Percentiles rank a stretch among this genome's conserved stretches.
These are phyloP conservation scores for Niebla homalea DNA, from an alignment of 495 filamentous ascomycete species.

Conservation along the genomic window DNA sequence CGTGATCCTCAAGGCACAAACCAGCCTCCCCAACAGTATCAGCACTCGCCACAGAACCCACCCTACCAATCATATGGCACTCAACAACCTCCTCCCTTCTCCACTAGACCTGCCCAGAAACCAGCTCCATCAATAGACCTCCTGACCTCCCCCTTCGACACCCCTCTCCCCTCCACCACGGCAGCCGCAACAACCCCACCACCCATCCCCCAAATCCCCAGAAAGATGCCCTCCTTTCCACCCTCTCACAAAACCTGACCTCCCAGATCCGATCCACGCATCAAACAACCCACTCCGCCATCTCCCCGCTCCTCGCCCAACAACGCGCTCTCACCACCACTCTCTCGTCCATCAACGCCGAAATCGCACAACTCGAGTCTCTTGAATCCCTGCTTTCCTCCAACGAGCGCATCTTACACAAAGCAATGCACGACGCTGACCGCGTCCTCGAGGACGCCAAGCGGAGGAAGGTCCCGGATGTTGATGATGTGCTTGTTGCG, in stretches of 20 bases:
- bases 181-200: conserved; percentile 46
- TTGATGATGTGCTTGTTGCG: conserved; percentile 88
- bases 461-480: conserved; percentile 39
- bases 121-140: conserved; percentile 50
- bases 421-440: conserved; percentile 67
- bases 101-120: conserved; percentile 28
- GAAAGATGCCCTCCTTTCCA: conserved; percentile 75
- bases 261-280: conserved; percentile 50
- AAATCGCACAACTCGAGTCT: conserved; percentile 54
- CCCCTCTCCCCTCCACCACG: conserved; percentile 46
- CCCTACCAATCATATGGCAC: conserved; percentile 16
- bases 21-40: neutral
- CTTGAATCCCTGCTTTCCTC: conserved; percentile 55
- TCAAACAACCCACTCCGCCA: conserved; percentile 51
- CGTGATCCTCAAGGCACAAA: no score
- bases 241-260: conserved; percentile 56
- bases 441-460: conserved; percentile 55
- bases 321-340: conserved; percentile 60
- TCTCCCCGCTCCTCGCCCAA: conserved; percentile 65
- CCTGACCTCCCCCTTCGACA: conserved; percentile 53
- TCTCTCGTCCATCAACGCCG: conserved; percentile 50
- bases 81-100: conserved; percentile 17
- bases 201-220: conserved; percentile 94
- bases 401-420: conserved; percentile 66
- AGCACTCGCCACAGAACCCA: neutral